Evolutionary conservation across 2,329 filamentous ascomycete species (phyloP).

Genomic region (Alternaria sp.): DNA sequence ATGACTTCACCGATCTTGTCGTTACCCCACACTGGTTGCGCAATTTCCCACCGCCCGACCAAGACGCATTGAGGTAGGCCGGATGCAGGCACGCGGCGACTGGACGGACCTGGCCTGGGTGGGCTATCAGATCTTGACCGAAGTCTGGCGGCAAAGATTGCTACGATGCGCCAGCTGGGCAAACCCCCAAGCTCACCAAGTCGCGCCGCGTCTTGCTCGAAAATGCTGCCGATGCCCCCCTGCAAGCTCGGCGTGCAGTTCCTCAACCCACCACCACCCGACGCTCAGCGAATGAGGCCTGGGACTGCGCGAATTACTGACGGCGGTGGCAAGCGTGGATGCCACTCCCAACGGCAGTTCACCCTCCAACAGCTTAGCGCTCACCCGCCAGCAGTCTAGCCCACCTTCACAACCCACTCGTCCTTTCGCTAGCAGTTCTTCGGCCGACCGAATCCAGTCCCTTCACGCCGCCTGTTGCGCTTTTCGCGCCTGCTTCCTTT

Average conservation of each 20-base stretch:
- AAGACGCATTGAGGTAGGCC: slow-evolving; percentile 12
- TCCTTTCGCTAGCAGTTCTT: slow-evolving; percentile 8
- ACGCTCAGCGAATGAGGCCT: slow-evolving; percentile 18
- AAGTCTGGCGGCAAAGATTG: not conserved
- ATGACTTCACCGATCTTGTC: slow-evolving; percentile 20
- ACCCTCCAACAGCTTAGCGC: slow-evolving; percentile 16
- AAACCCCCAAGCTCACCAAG: not conserved
- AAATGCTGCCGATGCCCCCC: not conserved
- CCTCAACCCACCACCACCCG: slow-evolving; percentile 10
- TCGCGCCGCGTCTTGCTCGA: slow-evolving; percentile 2
- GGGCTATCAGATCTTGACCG: slow-evolving; percentile 10
- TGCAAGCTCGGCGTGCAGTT: slow-evolving; percentile 7
- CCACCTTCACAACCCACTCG: slow-evolving; percentile 10
- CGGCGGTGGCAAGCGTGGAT: slow-evolving; percentile 23
- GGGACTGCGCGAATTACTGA: slow-evolving; percentile 24
- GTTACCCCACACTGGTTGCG: slow-evolving; percentile 22
- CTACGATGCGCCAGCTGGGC: not conserved
- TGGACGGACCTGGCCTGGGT: not conserved
- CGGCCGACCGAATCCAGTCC: slow-evolving; percentile 22
- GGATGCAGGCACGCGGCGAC: slow-evolving; percentile 13
- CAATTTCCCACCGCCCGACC: slow-evolving; percentile 14
- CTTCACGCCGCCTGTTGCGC: slow-evolving; percentile 23
- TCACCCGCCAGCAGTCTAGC: slow-evolving; percentile 17
- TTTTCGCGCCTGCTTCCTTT: slow-evolving; percentile 28
- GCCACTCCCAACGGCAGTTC: slow-evolving; percentile 19